Evolutionary conservation across 257 asterid species (phyloP), one percentile per base, ranked within the genome.

Genomic region (Nyctanthes arbortristis): DNA sequence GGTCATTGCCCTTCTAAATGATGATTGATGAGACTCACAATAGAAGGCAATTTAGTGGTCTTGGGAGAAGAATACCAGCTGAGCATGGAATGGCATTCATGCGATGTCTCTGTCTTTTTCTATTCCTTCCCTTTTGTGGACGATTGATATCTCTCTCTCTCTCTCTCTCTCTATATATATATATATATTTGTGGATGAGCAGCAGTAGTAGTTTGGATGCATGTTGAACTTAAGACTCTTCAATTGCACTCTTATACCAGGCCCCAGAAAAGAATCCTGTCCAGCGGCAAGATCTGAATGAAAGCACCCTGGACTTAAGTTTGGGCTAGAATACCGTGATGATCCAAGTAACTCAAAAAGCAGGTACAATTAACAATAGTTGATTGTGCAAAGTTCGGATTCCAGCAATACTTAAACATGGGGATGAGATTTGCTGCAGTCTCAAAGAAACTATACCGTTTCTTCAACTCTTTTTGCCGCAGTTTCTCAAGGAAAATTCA

Each of bases 261-360:
- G 82, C 58, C 11, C 63, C 39, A 2, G 75, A 76, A 39, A 74
- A 49, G 49, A 74, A 70, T 47, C 76, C 61, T 31, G 32, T 61
- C 20, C 76, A 73, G 52, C 68, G 85, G 24, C 85, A 82, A 61
- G 85, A 82, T 75, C 78, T 82, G 43, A 85, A 85, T 29, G 87
- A 79, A 66, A 82, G 83, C 76, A 78, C 84, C 6, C 69, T 82
- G 67, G 88, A 82, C 70, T 75, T 85, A 73, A 79, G 84, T 62
- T 63, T 82, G 78, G 90, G 85, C 56, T 79, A 78, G 79, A 81
- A 79, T n/a, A 73, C 75, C 64, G 77, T 12, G 78, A 81, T 12
- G 78, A 77, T 39, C 79, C 80, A 60, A 69, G 59, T 66, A 79
- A 81, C 58, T 65, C 68, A 2, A 7, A 73, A 73, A 40, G 43